Base-by-base conservation (phyloP, 2,329 filamentous ascomycete genomes). In the Zymoseptoria pseudotritici region DNA sequence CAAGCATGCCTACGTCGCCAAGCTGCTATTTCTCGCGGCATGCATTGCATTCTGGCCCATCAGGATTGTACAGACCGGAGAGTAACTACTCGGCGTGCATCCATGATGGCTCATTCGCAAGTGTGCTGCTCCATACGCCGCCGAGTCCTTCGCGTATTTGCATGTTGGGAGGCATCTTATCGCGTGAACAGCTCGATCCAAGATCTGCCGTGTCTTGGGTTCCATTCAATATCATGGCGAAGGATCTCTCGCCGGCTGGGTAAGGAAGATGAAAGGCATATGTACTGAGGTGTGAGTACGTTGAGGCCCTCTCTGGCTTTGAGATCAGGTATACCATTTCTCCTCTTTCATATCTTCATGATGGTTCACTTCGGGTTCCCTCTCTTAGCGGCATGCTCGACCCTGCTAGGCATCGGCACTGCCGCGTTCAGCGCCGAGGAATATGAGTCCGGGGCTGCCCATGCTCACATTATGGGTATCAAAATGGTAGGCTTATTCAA, bases 391-490 rank as follows among this genome's bases (percentile, higher is more conserved):
- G 20, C 61, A n/a, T 63, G 63, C 61, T 60, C 61, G 29, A 56
- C 59, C 24, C 56, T 65, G 26, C 49, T 58, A 9, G 51, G 52
- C 24, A 55, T 58, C 57, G 61, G 42, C 51, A 61, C 59, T 11
- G 61, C 61, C 36, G 56, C 54, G 3, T 60, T 60, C 49, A 63
- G 59, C 53, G 53, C 58, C 29, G 60, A 62, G 50, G 61, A 67
- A 21, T 67, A 67, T 58, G 62, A 53, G 11, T 65, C 64, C 55
- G 62, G 64, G 17, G 59, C 56, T 42, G 65, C 64, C 13, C 65
- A 67, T 53, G 62, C 59, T 21, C 53, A 58, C n/a, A 61, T 63
- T 29, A 67, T 67, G 65, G 61, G 61, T 49, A 61, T 66, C 46
- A 67, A 67, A 56, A 66, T 66, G 71, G 64, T 66, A 61, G 2